phyloP scores from a whole-genome alignment of 306 rosid species.

The Carpinus viminea region DNA sequence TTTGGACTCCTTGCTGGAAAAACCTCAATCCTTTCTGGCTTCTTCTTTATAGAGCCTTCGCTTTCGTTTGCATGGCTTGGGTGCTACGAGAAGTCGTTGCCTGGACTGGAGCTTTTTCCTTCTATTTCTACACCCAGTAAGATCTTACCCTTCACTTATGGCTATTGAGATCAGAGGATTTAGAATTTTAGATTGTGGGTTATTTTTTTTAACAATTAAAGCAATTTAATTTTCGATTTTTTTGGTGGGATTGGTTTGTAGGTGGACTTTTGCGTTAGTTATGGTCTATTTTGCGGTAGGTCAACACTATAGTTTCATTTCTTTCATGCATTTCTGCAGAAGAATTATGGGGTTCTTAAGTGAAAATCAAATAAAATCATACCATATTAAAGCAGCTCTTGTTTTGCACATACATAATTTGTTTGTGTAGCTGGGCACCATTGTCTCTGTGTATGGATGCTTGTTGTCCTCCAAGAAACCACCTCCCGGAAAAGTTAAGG shows the following conservation, averaged over 20 bases:
- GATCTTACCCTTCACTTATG: neutral
- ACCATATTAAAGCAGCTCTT: neutral
- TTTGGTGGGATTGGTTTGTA: slow-evolving; percentile 34
- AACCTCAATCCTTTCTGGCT: slow-evolving; percentile 41
- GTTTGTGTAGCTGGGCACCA: slow-evolving; percentile 55
- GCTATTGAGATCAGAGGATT: neutral
- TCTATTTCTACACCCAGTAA: slow-evolving; percentile 44
- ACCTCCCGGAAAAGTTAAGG: slow-evolving; percentile 28
- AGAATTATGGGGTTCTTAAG: neutral
- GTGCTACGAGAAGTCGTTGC: slow-evolving; percentile 27
- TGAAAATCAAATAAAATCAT: neutral
- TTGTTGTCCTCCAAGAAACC: slow-evolving; percentile 39
- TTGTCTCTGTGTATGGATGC: slow-evolving; percentile 75
- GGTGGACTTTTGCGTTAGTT: slow-evolving; percentile 84
- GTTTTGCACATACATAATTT: slow-evolving; percentile 8
- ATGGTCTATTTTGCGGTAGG: slow-evolving; percentile 71
- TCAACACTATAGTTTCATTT: slow-evolving; percentile 15
- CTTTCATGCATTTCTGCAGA: neutral
- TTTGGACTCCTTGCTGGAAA: slow-evolving; percentile 40
- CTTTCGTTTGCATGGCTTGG: slow-evolving; percentile 32
- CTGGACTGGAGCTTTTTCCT: slow-evolving; percentile 22
- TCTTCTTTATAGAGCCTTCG: slow-evolving; percentile 29
- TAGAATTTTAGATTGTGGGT: neutral
- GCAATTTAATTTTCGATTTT: slow-evolving; percentile 9
- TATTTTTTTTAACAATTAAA: neutral